Conservation (phyloP, 495 filamentous ascomycete species). For the Lasiosphaeris hirsuta region DNA sequence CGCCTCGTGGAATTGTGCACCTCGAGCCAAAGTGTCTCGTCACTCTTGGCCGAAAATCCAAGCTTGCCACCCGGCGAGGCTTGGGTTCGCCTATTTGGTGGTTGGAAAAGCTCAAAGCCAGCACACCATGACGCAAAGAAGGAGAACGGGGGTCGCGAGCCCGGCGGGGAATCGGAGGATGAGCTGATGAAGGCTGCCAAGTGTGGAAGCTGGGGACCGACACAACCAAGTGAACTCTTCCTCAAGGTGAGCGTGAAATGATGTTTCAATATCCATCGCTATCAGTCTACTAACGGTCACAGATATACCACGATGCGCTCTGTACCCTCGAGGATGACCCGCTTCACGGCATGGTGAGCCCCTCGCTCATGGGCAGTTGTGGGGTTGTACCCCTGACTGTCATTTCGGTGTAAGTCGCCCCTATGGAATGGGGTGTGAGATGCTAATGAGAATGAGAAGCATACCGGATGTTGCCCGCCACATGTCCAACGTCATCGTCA, state of each 20-base stretch:
- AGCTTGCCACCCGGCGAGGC: conserved; percentile 48
- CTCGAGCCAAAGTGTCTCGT: conserved; percentile 51
- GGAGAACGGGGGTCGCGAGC: neutral
- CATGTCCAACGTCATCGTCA: conserved; percentile 70
- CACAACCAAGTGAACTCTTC: conserved; percentile 64
- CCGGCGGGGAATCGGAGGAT: conserved; percentile 26
- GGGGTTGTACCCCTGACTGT: conserved; percentile 67
- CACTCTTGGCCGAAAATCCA: conserved; percentile 53
- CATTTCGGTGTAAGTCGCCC: conserved; percentile 51
- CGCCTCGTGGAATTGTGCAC: conserved; percentile 43
- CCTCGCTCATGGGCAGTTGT: conserved; percentile 64
- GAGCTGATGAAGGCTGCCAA: conserved; percentile 50
- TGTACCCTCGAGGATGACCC: conserved; percentile 56
- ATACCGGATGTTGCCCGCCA: conserved; percentile 69
- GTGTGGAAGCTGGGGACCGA: conserved; percentile 67
- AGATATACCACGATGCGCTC: conserved; percentile 67
- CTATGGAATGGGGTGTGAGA: too few relatives aligned
- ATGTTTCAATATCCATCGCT: neutral
- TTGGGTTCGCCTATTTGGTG: conserved; percentile 53
- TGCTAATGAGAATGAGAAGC: conserved; percentile 21
- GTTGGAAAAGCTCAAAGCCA: conserved; percentile 20
- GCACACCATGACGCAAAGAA: neutral
- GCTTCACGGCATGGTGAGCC: conserved; percentile 58
- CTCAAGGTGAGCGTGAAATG: conserved; percentile 43
- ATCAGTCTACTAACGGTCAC: neutral